Conservation (phyloP, 805 yeast species). For the Candida odintsovae region DNA sequence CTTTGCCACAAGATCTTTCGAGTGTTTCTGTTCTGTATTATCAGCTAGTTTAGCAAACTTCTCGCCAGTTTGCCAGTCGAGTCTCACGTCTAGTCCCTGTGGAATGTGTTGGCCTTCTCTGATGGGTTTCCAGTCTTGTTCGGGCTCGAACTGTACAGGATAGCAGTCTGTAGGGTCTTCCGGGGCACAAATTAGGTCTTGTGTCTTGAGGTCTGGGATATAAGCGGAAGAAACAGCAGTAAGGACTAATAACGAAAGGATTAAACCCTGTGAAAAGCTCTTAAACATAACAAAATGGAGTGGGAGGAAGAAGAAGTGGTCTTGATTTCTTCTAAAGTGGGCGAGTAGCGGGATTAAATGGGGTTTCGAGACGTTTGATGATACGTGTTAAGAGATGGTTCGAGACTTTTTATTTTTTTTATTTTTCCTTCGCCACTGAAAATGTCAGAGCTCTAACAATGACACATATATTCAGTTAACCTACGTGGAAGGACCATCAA, state of each 20-base stretch:
- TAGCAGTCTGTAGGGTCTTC: constrained; percentile 49
- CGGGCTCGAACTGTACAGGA: constrained; percentile 57
- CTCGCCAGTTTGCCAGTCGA: constrained; percentile 66
- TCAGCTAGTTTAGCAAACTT: constrained; percentile 60
- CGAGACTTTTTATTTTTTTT: not conserved
- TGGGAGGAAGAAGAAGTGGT: not conserved
- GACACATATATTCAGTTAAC: not conserved
- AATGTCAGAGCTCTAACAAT: not conserved
- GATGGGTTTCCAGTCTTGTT: constrained; percentile 62
- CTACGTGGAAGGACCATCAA: too few relatives aligned
- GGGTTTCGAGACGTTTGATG: not conserved
- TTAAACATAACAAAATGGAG: not conserved
- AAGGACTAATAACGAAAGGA: not conserved
- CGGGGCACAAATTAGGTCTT: constrained; percentile 33
- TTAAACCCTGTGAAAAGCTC: not conserved
- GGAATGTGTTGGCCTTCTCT: constrained; percentile 74
- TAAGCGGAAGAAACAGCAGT: constrained; percentile 3
- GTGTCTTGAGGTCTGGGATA: constrained; percentile 4
- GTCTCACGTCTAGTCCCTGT: constrained; percentile 60
- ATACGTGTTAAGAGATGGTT: not conserved
- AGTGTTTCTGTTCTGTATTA: constrained; percentile 3
- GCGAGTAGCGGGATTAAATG: not conserved
- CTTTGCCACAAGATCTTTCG: constrained; percentile 6
- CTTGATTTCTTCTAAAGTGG: not conserved
- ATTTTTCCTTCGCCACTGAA: not conserved